phyloP scores from a whole-genome alignment of 1,139 yeast species.

The Debaryomycetaceae sp. region DNA sequence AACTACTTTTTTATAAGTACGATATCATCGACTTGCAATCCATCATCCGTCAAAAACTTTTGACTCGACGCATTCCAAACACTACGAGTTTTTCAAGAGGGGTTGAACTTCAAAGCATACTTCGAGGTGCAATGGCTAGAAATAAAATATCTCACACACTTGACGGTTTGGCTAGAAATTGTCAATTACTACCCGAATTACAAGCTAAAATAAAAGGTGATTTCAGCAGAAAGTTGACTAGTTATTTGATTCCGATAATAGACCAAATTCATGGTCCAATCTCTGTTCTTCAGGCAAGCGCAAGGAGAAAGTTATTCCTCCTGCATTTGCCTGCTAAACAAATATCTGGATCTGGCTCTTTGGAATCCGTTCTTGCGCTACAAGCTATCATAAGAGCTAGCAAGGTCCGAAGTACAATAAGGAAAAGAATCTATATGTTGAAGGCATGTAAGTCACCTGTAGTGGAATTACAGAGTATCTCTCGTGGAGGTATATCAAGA shows the following conservation, averaged over 20 bases:
- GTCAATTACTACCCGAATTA: slow-evolving; percentile 11
- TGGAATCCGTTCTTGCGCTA: slow-evolving; percentile 21
- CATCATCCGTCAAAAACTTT: slow-evolving; percentile 25
- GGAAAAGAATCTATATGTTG: slow-evolving; percentile 15
- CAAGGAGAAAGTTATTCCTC: slow-evolving; percentile 26
- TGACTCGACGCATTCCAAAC: slow-evolving; percentile 11
- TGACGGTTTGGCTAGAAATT: background rate
- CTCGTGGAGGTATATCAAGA: slow-evolving; percentile 52
- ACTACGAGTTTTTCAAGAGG: slow-evolving; percentile 11
- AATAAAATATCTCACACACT: slow-evolving; percentile 1
- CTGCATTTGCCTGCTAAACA: slow-evolving; percentile 12
- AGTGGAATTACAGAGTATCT: slow-evolving; percentile 47
- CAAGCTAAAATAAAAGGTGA: slow-evolving; percentile 32
- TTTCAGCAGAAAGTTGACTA: slow-evolving; percentile 18
- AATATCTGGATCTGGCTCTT: slow-evolving; percentile 12
- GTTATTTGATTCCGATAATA: slow-evolving; percentile 21
- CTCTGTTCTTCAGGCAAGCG: slow-evolving; percentile 31
- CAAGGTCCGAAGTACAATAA: slow-evolving; percentile 19
- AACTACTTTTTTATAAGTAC: slow-evolving; percentile 21
- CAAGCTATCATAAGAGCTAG: slow-evolving; percentile 37
- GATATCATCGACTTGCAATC: slow-evolving; percentile 39
- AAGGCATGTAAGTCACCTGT: slow-evolving; percentile 12
- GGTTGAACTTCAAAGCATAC: slow-evolving; percentile 22
- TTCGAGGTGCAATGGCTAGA: slow-evolving; percentile 27
- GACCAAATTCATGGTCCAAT: slow-evolving; percentile 22